Base-by-base conservation (phyloP, 345 rosid genomes). In the Nasturtium officinale region DNA sequence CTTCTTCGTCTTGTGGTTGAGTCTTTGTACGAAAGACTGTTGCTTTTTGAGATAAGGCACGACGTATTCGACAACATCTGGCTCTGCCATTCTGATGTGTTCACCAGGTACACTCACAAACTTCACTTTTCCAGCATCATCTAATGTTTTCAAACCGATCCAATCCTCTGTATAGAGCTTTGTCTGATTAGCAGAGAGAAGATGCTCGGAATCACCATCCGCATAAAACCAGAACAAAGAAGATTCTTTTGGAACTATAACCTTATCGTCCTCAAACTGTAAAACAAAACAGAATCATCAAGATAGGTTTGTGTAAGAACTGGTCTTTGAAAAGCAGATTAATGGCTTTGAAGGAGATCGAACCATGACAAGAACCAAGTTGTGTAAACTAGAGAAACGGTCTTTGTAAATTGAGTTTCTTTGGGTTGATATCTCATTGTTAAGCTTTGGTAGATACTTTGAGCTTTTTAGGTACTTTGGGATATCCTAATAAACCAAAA, bases 191-290 rank as follows among this genome's bases (percentile, higher is more conserved):
- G 82, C 84, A 42, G 82, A 66, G 70, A 81, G 28, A 72, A 91
- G 72, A 8, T 88, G 89, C 50, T 78, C 23, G 78, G 83, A 82
- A 15, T 79, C 87, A 7, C 99, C 99, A 55, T 95, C 87, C 0
- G 90, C 90, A 48, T 88, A 95, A 77, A 83, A 91, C 40, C 96
- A 96, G 7, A 95, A 91, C 99, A 92, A 95, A 47, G 97, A 73
- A 20, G 96, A 89, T 65, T 91, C 96, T 82, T 74, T 86, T 3
- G 99, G 99, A 66, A 95, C 83, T 79, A 95, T 77, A 70, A 95
- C 86, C 0, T 30, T 86, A 74, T 95, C 99, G 4, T 85, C 65
- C 74, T 88, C 68, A 56, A 83, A 88, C 99, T 95, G 87, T 82
- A 32, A 61, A 43, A 66, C 5, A 23, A 53, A 56, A 33, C 42